Evolutionary conservation across 2,329 filamentous ascomycete genomes (phyloP), one percentile per base, ranked within the genome.

Genomic region (Verticillium nubilum): DNA sequence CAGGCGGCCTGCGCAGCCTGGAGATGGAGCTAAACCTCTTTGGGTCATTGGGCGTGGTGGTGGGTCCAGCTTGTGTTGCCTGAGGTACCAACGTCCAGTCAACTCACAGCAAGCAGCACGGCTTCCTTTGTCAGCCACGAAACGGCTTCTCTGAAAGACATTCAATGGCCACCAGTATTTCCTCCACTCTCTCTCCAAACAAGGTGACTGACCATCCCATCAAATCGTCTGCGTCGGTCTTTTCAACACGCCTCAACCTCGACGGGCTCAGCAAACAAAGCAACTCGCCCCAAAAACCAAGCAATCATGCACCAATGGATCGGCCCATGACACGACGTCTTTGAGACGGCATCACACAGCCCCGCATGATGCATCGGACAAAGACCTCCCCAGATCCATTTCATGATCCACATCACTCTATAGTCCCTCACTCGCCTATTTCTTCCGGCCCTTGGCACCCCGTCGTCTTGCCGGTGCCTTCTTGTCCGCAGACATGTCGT

Each of bases 401-500:
- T 31, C 27, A 13, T 5, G 27, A 25, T 54, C 52, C 23, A 33
- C 52, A 15, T 54, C n/a, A 15, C 26, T 37, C 33, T 37, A 37
- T 17, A 37, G 7, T 13, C 61, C 61, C 10, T 50, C 42, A 13
- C 9, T 26, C 19, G 33, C 17, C 62, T 65, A 73, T 61, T 69
- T 78, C 64, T 77, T 81, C 65, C 73, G 79, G 17, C 72, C 73
- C 63, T 77, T 75, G 2, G 74, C 70, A 19, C 73, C 73, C 67
- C 67, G 25, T 76, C 69, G 78, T 84, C 72, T 76, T 81, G 60
- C 68, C 55, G 67, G 65, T 52, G 60, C 67, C 68, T 69, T 78
- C 63, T 78, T 77, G 28, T 72, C 77, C 2, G 72, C 76, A 27
- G 80, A 80, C 19, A 74, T 78, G 60, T 86, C 83, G 67, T 87